These are phyloP conservation scores for Cladorrhinum sp. DNA, from an alignment of 2,329 filamentous ascomycete species.

Conservation along the genomic window DNA sequence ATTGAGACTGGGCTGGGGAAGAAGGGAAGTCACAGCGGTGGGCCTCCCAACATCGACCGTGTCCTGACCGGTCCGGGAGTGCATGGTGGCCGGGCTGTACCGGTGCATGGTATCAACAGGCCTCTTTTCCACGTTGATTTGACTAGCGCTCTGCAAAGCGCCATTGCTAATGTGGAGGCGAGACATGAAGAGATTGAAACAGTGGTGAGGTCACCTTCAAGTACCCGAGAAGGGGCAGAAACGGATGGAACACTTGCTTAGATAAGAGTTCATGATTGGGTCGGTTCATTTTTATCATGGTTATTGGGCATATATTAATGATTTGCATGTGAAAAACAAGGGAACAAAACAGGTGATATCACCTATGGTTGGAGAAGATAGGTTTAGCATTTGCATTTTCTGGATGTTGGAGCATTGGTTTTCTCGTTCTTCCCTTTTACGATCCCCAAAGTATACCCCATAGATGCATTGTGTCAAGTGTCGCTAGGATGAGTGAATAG, in stretches of 20 bases:
- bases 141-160: slow-evolving; percentile 82
- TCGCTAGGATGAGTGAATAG: too few relatives aligned
- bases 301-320: not conserved
- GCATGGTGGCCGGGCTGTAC: slow-evolving; percentile 51
- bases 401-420: not conserved
- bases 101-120: slow-evolving; percentile 81
- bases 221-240: not conserved
- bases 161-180: slow-evolving; percentile 72
- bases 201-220: not conserved
- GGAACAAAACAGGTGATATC: not conserved
- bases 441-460: not conserved
- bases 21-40: slow-evolving; percentile 14
- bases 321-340: not conserved
- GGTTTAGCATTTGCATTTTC: not conserved
- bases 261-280: not conserved
- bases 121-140: slow-evolving; percentile 94
- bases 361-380: not conserved
- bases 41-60: not conserved
- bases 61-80: slow-evolving; percentile 22
- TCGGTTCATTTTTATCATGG: not conserved
- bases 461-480: not conserved
- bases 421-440: not conserved
- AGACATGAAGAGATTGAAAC: slow-evolving; percentile 28
- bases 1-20: slow-evolving; percentile 3
- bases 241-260: not conserved